A percentile compares a stretch with the other conserved stretches of the same genome.
Evolutionary conservation across 2,329 filamentous ascomycete species (phyloP).

Genomic region (Didymella arachidicola): DNA sequence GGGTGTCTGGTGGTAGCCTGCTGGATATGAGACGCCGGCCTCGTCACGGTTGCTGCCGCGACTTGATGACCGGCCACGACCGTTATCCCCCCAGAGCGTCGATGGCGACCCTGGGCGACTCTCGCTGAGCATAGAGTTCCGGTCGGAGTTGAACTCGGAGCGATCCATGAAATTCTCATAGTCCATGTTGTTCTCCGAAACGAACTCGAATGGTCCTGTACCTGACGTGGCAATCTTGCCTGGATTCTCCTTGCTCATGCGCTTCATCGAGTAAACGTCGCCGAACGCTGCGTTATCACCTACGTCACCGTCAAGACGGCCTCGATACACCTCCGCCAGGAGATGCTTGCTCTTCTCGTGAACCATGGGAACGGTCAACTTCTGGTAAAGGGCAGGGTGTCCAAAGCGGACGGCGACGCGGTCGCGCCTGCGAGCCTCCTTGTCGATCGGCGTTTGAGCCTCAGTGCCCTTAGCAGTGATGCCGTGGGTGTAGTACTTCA

Average conservation of each 20-base stretch:
- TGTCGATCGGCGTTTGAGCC: constrained; percentile 51
- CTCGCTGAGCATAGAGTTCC: constrained; percentile 67
- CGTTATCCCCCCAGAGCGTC: constrained; percentile 29
- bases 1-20: constrained; percentile 58
- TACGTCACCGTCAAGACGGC: constrained; percentile 71
- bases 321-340: constrained; percentile 84
- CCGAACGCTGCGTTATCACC: constrained; percentile 75
- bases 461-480: constrained; percentile 62
- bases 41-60: constrained; percentile 43
- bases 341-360: constrained; percentile 88
- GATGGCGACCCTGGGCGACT: constrained; percentile 67
- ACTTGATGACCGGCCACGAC: constrained; percentile 34
- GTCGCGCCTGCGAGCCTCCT: constrained; percentile 62
- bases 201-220: constrained; percentile 79
- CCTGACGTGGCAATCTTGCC: constrained; percentile 57
- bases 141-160: constrained; percentile 84
- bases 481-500: constrained; percentile 79
- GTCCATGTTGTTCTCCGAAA: constrained; percentile 84
- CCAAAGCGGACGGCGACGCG: constrained; percentile 79
- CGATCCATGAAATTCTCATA: constrained; percentile 92
- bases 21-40: constrained; percentile 54
- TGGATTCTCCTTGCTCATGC: constrained; percentile 71
- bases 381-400: constrained; percentile 88
- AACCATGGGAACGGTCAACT: constrained; percentile 93
- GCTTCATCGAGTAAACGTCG: constrained; percentile 79